Evolutionary conservation across 2,329 filamentous ascomycete genomes (phyloP).

Genomic region (Penicillium frequentans): DNA sequence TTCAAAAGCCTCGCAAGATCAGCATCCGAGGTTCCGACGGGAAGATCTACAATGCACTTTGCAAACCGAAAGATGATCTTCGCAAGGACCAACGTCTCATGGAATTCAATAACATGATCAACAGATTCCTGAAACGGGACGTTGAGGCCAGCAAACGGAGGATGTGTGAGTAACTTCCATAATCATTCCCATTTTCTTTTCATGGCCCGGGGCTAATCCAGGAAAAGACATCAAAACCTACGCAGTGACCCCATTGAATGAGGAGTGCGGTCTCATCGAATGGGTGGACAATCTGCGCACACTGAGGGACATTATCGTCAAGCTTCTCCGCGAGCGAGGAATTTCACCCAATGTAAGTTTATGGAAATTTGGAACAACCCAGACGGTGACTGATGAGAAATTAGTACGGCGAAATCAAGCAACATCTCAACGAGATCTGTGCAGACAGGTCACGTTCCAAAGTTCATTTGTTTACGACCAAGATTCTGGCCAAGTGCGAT

Average conservation of each 20-base stretch:
- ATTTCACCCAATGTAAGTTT: constrained; percentile 53
- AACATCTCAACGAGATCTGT: constrained; percentile 65
- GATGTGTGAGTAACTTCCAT: constrained; percentile 54
- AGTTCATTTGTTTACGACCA: constrained; percentile 68
- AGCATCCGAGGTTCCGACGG: constrained; percentile 88
- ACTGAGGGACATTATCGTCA: constrained; percentile 83
- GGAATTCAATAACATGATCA: constrained; percentile 99
- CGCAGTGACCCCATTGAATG: constrained; percentile 91
- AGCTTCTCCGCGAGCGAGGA: constrained; percentile 72
- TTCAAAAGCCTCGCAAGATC: constrained; percentile 89
- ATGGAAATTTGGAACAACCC: background rate
- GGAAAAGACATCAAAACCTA: constrained; percentile 81
- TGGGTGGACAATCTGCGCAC: constrained; percentile 98
- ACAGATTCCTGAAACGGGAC: constrained; percentile 86
- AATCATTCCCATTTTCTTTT: background rate
- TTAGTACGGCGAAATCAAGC: constrained; percentile 66
- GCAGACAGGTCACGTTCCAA: constrained; percentile 55
- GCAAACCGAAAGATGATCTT: constrained; percentile 97
- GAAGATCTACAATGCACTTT: constrained; percentile 81
- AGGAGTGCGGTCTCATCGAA: constrained; percentile 96
- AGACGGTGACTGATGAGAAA: background rate
- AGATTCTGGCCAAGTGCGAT: constrained; percentile 50
- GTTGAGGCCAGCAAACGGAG: constrained; percentile 86
- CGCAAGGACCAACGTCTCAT: constrained; percentile 97
- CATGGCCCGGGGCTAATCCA: background rate